phyloP scores from a whole-genome alignment of 306 rosid species.

The Citrullus colocynthis region DNA sequence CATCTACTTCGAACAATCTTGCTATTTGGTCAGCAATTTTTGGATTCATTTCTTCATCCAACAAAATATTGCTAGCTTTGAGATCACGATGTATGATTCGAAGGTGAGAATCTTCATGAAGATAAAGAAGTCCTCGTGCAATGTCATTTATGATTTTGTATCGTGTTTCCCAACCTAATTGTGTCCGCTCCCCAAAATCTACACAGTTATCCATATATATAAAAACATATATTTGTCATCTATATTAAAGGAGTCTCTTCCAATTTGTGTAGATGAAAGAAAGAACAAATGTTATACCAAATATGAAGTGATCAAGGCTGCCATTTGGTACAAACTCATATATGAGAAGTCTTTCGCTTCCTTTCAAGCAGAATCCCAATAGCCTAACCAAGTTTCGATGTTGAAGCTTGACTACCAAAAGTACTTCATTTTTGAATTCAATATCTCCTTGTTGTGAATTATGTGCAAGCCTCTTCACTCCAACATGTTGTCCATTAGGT shows the following conservation, averaged over 20 bases:
- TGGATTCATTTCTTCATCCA: constrained; percentile 40
- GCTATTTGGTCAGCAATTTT: constrained; percentile 77
- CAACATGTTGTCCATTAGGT: neutral
- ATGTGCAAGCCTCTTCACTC: neutral
- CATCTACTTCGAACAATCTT: constrained; percentile 30
- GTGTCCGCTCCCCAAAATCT: neutral
- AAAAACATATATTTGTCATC: no score
- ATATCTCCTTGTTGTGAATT: neutral
- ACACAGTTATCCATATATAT: neutral
- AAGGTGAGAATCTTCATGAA: constrained; percentile 55
- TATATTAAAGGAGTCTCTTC: neutral
- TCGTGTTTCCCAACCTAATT: constrained; percentile 38
- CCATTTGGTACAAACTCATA: constrained; percentile 42
- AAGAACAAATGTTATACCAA: constrained; percentile 18
- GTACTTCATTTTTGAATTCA: constrained; percentile 10
- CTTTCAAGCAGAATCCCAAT: constrained; percentile 40
- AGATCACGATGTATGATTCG: constrained; percentile 59
- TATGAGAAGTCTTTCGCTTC: constrained; percentile 21
- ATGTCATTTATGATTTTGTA: constrained; percentile 36
- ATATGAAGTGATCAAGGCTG: constrained; percentile 18
- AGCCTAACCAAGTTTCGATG: constrained; percentile 54
- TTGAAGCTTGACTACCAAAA: constrained; percentile 46
- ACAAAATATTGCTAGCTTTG: constrained; percentile 49
- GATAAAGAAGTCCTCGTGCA: constrained; percentile 45
- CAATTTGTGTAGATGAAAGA: no score